Percentiles rank a stretch among this genome's conserved stretches.
Conservation (phyloP, 2,329 filamentous ascomycete species). For the Fusarium marasasianum region DNA sequence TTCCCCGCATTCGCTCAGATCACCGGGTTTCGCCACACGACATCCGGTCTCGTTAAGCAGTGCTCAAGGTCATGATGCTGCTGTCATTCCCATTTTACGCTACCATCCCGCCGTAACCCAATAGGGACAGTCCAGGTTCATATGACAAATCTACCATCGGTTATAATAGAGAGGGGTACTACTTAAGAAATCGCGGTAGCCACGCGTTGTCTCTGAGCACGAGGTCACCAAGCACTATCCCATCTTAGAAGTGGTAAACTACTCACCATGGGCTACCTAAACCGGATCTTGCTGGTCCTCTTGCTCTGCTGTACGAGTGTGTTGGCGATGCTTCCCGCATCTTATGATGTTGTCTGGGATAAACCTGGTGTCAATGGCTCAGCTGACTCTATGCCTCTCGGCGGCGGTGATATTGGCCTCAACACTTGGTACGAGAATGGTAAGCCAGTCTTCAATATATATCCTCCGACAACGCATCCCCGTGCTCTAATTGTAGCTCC, state of each 20-base stretch:
- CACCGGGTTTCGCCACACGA: not conserved
- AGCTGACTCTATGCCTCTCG: conserved; percentile 9
- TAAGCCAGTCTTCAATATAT: not conserved
- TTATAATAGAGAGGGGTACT: not conserved
- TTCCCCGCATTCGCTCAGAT: not conserved
- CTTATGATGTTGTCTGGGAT: conserved; percentile 3
- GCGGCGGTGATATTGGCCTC: not conserved
- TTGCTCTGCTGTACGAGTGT: not conserved
- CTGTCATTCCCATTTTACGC: not conserved
- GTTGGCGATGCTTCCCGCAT: not conserved
- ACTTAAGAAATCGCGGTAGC: not conserved
- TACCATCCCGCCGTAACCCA: not conserved
- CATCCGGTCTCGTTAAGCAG: not conserved
- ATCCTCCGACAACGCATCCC: accelerated
- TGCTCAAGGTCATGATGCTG: not conserved
- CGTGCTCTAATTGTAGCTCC: accelerated
- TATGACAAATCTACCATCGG: too few relatives aligned
- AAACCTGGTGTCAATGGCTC: conserved; percentile 6
- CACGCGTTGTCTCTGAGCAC: too few relatives aligned
- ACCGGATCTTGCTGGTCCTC: accelerated
- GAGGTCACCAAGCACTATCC: not conserved
- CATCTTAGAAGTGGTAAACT: not conserved
- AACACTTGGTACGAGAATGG: conserved; percentile 15
- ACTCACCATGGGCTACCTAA: not conserved
- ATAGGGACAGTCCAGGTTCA: not conserved